Evolutionary conservation across 1,284 basidiomycete genomes (phyloP).

Genomic region (Pascua guehoae): DNA sequence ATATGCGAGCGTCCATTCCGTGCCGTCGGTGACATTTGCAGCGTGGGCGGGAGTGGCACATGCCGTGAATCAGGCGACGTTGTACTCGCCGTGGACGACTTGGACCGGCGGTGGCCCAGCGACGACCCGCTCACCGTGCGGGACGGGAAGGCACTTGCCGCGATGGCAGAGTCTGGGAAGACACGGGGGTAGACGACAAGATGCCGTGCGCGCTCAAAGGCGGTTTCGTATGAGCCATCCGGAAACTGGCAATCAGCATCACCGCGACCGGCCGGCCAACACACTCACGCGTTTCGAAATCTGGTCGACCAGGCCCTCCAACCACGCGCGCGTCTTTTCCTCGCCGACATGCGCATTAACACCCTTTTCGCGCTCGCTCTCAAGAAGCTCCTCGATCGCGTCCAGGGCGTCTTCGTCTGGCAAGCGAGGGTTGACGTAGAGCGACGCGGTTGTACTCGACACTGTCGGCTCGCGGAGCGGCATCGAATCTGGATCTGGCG

Average conservation of each 20-base stretch:
- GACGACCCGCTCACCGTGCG: conserved; percentile 1
- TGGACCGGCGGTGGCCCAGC: conserved; percentile 23
- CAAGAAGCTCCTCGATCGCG: conserved; percentile 43
- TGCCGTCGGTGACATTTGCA: background rate
- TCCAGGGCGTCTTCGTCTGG: conserved; percentile 32
- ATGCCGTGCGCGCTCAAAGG: conserved; percentile 29
- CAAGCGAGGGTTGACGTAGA: conserved; percentile 47
- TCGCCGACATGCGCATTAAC: conserved; percentile 37
- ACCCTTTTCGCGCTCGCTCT: conserved; percentile 43
- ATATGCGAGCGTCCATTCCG: conserved; percentile 19
- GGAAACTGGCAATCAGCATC: conserved; percentile 34
- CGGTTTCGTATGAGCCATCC: conserved; percentile 39
- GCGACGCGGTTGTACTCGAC: conserved; percentile 41
- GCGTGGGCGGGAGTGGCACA: too few species aligned
- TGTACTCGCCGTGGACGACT: conserved; percentile 19
- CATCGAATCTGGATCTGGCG: conserved; percentile 40
- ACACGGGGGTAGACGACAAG: conserved; percentile 19
- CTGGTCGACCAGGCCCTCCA: conserved; percentile 27
- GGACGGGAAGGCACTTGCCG: conserved; percentile 6
- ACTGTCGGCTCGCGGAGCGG: conserved; percentile 41
- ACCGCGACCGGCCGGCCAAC: background rate
- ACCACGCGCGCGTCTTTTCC: conserved; percentile 28
- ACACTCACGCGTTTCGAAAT: conserved; percentile 35
- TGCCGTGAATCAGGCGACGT: too few species aligned
- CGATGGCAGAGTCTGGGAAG: conserved; percentile 8